Conservation (phyloP, 192 early-diverging fungal genomes). For the Allomyces arbusculus region DNA sequence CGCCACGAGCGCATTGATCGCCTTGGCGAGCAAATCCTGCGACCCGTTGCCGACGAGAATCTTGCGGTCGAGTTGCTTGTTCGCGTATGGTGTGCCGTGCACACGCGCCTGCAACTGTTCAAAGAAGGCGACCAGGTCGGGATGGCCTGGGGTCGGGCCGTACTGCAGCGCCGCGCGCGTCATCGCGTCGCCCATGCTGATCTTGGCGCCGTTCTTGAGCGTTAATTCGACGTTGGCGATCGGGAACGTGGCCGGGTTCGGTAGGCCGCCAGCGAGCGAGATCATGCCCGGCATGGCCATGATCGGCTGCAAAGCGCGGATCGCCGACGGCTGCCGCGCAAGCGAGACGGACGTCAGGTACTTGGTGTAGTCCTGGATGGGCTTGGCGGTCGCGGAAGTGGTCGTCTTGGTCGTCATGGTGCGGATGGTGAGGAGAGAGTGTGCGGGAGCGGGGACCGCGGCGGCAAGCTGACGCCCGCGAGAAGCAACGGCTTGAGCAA, state of each 20-base stretch:
- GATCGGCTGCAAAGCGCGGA: slow-evolving; percentile 8
- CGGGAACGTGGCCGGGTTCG: slow-evolving; percentile 8
- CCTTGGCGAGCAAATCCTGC: slow-evolving; percentile 13
- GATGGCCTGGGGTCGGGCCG: not conserved
- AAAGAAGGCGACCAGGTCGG: not conserved
- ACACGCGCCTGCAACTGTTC: not conserved
- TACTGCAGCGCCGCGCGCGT: not conserved
- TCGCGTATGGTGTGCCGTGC: not conserved
- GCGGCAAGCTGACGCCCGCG: too few species aligned
- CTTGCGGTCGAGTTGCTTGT: not conserved
- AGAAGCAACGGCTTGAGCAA: too few species aligned
- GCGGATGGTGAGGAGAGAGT: too few species aligned
- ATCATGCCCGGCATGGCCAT: slow-evolving; percentile 8
- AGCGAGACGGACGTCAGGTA: slow-evolving; percentile 1
- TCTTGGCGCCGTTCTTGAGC: not conserved
- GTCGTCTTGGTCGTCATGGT: not conserved
- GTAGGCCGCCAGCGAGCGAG: slow-evolving; percentile 7
- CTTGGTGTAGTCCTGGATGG: slow-evolving; percentile 4
- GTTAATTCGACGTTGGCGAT: slow-evolving; percentile 1
- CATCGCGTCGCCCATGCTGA: not conserved
- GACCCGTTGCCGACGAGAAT: not conserved
- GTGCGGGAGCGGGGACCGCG: too few species aligned
- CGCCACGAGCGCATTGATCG: slow-evolving; percentile 28
- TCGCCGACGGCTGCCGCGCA: slow-evolving; percentile 8
- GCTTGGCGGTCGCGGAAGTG: not conserved